phyloP scores from a whole-genome alignment of 2,329 filamentous ascomycete species.

The Bipolaris bicolor region DNA sequence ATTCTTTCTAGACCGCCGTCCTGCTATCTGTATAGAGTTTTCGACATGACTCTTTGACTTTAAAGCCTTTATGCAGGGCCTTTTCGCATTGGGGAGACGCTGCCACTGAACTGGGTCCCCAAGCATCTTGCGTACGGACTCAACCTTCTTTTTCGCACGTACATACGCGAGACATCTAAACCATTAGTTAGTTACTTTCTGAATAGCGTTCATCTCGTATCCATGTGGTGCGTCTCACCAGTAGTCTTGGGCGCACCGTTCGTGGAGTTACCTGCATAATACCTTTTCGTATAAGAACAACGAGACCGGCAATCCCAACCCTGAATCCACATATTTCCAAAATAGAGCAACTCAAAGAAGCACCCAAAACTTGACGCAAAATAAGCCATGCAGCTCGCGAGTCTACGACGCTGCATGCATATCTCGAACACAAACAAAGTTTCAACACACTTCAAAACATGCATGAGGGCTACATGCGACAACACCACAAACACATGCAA shows the following conservation, averaged over 20 bases:
- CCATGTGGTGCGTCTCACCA: background rate
- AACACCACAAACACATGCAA: conserved; percentile 38
- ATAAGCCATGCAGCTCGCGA: background rate
- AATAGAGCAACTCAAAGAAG: background rate
- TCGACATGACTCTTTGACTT: background rate
- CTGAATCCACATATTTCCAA: background rate
- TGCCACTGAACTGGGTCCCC: background rate
- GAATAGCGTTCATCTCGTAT: background rate
- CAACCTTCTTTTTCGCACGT: background rate
- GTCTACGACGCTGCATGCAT: background rate
- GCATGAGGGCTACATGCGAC: conserved; percentile 39
- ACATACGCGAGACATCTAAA: background rate
- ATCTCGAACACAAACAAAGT: background rate
- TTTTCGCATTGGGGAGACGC: too few species aligned
- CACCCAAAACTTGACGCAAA: background rate
- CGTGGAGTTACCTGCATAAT: background rate
- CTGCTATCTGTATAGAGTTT: background rate
- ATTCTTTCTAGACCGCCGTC: background rate
- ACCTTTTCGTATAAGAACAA: background rate
- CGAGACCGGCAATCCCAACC: background rate
- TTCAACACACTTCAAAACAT: conserved; percentile 33
- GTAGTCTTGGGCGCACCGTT: background rate
- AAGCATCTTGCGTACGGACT: background rate
- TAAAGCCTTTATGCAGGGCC: background rate
- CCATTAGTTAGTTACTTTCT: background rate